Base-by-base conservation (phyloP, 257 asterid species). In the Ligustrum vulgare region DNA sequence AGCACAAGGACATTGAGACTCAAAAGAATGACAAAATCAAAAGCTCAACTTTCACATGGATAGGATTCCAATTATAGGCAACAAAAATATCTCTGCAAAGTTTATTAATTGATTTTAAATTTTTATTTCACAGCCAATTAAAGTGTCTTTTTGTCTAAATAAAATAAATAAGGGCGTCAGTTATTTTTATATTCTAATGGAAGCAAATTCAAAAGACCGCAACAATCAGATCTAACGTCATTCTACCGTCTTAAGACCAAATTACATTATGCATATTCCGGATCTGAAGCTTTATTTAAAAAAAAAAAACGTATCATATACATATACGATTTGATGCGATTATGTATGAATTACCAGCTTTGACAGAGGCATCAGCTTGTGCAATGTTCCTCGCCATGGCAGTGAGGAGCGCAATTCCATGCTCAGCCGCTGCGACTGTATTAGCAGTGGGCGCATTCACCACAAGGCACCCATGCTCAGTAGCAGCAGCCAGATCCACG, bases 381-480 rank as follows among this genome's bases (percentile, higher is more conserved):
- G 91, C 95, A 63, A 89, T 60, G 51, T 89, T 89, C 31, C 95
- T 79, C 15, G 92, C 81, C 95, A 87, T 89, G 20, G 87, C 91
- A 25, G 92, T 78, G 36, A 89, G 82, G 43, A 89, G 86, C 0
- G 95, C 92, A 67, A 89, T 86, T 18, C 89, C 95, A 72, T 89
- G 95, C 80, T 89, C 95, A 15, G 92, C 92, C 1, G 95, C 92
- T 0, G 95, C 95, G n/a, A 87, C 87, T 0, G 95, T 89, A 51
- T 89, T 89, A 23, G 95, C 95, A 8, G 92, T 87, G 1, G 95
- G 95, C 12, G 95, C 95, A 56, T 89, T 89, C 65, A 87, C 95
- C 1, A 89, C 95, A 51, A 87, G 84, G 65, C 95, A 89, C 20
- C 95, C 95, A 71, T 84, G 88, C 70, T 89, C 92, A 11, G 95